These are phyloP conservation scores for Hawksworthiomyces lignivorus DNA, from an alignment of 2,329 filamentous ascomycete genomes.

Conservation along the genomic window DNA sequence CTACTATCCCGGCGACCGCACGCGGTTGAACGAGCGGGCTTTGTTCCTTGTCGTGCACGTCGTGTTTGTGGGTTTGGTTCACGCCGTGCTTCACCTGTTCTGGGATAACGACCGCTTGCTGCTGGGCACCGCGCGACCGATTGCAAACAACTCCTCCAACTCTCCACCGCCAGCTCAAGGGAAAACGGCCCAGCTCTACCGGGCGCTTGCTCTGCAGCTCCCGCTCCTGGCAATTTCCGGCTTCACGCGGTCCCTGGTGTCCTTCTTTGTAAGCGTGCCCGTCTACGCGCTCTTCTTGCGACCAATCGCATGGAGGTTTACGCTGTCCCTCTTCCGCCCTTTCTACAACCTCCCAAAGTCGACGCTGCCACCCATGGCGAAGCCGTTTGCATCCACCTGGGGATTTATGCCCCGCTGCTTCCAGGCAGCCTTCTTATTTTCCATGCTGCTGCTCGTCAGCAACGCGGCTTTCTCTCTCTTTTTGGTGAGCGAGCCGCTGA, in stretches of 20 bases:
- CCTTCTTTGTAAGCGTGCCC: constrained; percentile 39
- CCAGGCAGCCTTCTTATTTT: constrained; percentile 57
- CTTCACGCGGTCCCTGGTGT: constrained; percentile 31
- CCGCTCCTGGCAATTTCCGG: constrained; percentile 31
- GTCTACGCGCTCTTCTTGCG: constrained; percentile 59
- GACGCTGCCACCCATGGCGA: constrained; percentile 51
- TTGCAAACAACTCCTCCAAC: background rate
- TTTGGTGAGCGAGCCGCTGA: constrained; percentile 72
- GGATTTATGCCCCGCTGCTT: constrained; percentile 49
- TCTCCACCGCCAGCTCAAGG: background rate
- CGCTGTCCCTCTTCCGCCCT: constrained; percentile 61
- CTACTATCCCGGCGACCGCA: constrained; percentile 61
- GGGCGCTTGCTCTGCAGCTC: constrained; percentile 28
- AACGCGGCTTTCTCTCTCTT: constrained; percentile 76
- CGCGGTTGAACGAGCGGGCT: constrained; percentile 76
- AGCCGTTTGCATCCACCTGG: constrained; percentile 42
- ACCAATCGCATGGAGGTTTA: constrained; percentile 57
- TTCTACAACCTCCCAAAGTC: constrained; percentile 71
- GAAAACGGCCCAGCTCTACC: constrained; percentile 11
- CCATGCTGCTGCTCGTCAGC: constrained; percentile 66
- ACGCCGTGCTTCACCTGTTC: constrained; percentile 63
- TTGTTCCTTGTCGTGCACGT: constrained; percentile 72
- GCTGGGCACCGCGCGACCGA: constrained; percentile 31
- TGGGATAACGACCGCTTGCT: constrained; percentile 64
- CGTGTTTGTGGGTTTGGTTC: constrained; percentile 58